These are phyloP conservation scores for Quercus engelmannii DNA, from an alignment of 306 rosid species.

Conservation along the genomic window DNA sequence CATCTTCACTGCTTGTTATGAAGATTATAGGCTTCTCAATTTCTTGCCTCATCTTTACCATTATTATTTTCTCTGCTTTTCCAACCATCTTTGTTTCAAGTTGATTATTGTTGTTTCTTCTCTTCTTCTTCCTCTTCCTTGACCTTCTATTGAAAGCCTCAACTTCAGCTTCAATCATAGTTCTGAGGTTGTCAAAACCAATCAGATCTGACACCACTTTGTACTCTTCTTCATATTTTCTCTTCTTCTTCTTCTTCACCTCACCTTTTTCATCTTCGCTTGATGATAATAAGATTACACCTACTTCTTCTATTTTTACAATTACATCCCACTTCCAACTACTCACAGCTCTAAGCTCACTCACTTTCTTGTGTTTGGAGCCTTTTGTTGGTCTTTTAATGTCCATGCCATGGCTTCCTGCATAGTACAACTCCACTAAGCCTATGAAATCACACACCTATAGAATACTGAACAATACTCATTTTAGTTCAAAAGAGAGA, in stretches of 20 bases:
- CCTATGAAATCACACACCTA: constrained; percentile 79
- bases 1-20: background rate
- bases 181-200: constrained; percentile 7
- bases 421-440: constrained; percentile 81
- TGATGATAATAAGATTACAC: background rate
- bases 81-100: no score
- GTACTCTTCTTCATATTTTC: background rate
- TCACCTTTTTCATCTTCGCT: background rate
- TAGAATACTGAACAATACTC: background rate
- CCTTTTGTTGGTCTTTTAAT: constrained; percentile 79
- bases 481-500: background rate
- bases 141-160: background rate
- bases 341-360: constrained; percentile 12
- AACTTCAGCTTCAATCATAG: background rate
- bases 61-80: no score
- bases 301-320: no score
- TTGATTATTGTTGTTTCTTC: no score
- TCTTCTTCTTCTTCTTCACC: background rate
- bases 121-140: background rate
- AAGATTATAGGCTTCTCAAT: background rate
- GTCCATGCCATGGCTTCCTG: constrained; percentile 99
- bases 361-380: constrained; percentile 62
- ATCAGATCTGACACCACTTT: background rate
- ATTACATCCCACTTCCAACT: no score
- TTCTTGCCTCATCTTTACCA: background rate